Evolutionary conservation across 208 protist genomes (phyloP).

Genomic region (Trypanosomatidae sp.): DNA sequence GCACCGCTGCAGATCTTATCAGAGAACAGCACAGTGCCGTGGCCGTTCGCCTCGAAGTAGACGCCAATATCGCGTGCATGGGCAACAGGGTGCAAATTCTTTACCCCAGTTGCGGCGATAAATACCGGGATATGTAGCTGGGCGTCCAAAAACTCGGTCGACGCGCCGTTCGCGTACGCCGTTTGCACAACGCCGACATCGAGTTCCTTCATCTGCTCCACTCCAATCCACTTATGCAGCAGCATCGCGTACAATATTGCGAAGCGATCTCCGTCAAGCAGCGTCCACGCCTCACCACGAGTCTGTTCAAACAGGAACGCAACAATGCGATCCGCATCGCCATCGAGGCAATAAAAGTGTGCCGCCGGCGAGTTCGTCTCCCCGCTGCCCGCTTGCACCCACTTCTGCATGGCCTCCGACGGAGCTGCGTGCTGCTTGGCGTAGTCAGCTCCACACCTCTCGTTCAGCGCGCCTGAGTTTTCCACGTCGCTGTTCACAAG

Average conservation of each 20-base stretch:
- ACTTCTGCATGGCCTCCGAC: slow-evolving; percentile 41
- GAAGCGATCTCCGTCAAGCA: slow-evolving; percentile 88
- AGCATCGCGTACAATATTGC: slow-evolving; percentile 69
- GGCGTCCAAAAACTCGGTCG: slow-evolving; percentile 76
- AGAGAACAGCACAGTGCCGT: slow-evolving; percentile 93
- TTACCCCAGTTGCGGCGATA: slow-evolving; percentile 91
- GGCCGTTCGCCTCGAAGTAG: slow-evolving; percentile 97
- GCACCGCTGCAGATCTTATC: neutral
- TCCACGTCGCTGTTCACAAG: too few species aligned
- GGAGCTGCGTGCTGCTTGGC: slow-evolving; percentile 60
- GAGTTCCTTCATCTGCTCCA: slow-evolving; percentile 27
- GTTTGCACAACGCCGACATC: slow-evolving; percentile 94
- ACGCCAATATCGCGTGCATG: slow-evolving; percentile 89
- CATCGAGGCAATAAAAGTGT: slow-evolving; percentile 92
- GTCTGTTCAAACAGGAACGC: slow-evolving; percentile 39
- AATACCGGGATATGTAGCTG: slow-evolving; percentile 50
- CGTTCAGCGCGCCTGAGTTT: too few species aligned
- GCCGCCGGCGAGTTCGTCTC: slow-evolving; percentile 2
- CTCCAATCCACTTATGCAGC: slow-evolving; percentile 55
- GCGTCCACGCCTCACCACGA: slow-evolving; percentile 19
- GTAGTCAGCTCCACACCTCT: slow-evolving; percentile 90
- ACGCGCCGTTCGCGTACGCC: slow-evolving; percentile 95
- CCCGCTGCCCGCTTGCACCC: neutral
- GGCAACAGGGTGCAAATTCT: slow-evolving; percentile 93
- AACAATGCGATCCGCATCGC: slow-evolving; percentile 95